Evolutionary conservation across 78 protist genomes (phyloP).

Genomic region (Dictyostelium firmibasis): DNA sequence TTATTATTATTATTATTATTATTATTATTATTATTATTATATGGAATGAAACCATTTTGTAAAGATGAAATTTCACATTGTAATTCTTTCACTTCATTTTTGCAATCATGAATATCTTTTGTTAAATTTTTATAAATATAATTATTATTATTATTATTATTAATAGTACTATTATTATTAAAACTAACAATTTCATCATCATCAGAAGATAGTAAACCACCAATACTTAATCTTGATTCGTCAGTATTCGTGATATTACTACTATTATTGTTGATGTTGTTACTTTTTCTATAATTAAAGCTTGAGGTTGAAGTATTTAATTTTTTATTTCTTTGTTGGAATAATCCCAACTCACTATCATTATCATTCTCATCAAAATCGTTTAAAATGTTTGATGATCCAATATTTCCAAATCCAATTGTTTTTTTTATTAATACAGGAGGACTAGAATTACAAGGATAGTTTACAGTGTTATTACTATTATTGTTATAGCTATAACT

Average conservation of each 20-base stretch:
- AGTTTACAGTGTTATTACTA: not conserved
- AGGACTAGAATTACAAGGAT: not conserved
- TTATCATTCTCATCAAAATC: conserved; percentile 14
- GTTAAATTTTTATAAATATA: not conserved
- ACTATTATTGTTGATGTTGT: not conserved
- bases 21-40: not conserved
- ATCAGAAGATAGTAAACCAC: not conserved
- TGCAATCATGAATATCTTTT: not conserved
- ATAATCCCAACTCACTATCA: not conserved
- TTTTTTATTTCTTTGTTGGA: conserved; percentile 10
- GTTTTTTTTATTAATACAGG: not conserved
- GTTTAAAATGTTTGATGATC: conserved; percentile 9
- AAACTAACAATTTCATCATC: not conserved
- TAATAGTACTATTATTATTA: not conserved
- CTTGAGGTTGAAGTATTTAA: not conserved
- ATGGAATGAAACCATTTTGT: not conserved
- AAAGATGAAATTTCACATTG: not conserved
- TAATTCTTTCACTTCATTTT: not conserved
- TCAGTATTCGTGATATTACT: not conserved
- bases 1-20: not conserved
- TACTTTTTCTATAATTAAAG: not conserved
- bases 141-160: not conserved
- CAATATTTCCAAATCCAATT: conserved; percentile 1
- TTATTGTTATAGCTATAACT: not conserved
- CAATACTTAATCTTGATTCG: not conserved